Conservation (phyloP, 192 early-diverging fungal genomes). For the Coemansia sp. region DNA sequence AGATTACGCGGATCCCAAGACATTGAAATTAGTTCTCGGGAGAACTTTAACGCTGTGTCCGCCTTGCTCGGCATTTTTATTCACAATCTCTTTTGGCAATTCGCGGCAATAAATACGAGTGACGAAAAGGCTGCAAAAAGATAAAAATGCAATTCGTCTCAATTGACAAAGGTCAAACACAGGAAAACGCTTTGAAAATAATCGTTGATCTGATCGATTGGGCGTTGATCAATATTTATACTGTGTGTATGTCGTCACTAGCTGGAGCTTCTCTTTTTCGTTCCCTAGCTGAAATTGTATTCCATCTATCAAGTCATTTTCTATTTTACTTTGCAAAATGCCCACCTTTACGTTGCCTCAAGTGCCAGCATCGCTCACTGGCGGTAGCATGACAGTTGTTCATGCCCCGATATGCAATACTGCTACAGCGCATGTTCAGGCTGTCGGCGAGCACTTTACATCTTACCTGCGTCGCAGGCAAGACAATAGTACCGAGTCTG, state of each 20-base stretch:
- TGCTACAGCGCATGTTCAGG: conserved; percentile 32
- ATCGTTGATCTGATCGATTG: background rate
- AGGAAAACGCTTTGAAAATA: background rate
- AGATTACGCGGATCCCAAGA: conserved; percentile 95
- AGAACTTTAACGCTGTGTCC: conserved; percentile 41
- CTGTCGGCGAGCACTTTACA: conserved; percentile 47
- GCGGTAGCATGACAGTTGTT: background rate
- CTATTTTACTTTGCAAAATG: background rate
- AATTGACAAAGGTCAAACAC: background rate
- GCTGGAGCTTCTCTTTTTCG: background rate
- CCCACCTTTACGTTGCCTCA: background rate
- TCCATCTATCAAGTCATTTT: background rate
- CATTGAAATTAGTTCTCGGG: conserved; percentile 82
- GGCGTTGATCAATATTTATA: background rate
- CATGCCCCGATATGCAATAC: conserved; percentile 16
- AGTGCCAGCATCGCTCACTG: conserved; percentile 5
- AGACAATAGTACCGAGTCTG: conserved; percentile 54
- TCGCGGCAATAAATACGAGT: background rate
- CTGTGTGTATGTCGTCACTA: background rate
- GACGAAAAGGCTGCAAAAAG: background rate
- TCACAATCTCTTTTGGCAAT: background rate
- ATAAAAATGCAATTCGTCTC: background rate
- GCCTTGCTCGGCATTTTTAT: conserved; percentile 50
- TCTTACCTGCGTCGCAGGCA: conserved; percentile 53
- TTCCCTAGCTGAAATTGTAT: background rate